Conservation (phyloP, 2,329 filamentous ascomycete species). For the Purpureocillium lavendulum region DNA sequence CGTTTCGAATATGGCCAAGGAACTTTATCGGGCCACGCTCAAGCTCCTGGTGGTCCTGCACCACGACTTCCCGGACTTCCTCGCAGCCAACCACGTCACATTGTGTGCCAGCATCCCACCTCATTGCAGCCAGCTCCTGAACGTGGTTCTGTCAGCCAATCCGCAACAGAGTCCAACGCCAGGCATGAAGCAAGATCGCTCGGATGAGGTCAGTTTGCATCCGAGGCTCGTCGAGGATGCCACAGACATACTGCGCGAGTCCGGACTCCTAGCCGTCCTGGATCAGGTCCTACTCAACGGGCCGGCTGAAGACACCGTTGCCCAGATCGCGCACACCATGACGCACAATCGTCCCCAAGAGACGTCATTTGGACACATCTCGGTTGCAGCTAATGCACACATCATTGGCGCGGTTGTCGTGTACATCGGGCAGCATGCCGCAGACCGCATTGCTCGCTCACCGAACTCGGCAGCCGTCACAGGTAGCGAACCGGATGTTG, state of each 20-base stretch:
- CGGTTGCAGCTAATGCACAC: constrained; percentile 58
- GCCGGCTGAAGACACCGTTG: constrained; percentile 63
- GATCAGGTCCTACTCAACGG: constrained; percentile 52
- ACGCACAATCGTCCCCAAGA: constrained; percentile 48
- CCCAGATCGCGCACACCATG: constrained; percentile 68
- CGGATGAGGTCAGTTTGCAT: constrained; percentile 64
- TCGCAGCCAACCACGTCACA: constrained; percentile 77
- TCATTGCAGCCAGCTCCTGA: constrained; percentile 80
- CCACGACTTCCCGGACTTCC: constrained; percentile 90
- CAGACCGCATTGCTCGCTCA: constrained; percentile 48
- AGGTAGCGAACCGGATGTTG: constrained; percentile 46
- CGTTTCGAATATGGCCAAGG: constrained; percentile 62
- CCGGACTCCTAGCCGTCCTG: constrained; percentile 49
- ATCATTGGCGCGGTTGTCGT: constrained; percentile 78
- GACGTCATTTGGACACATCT: constrained; percentile 57
- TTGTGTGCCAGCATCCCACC: constrained; percentile 75
- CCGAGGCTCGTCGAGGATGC: constrained; percentile 60
- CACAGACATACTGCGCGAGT: constrained; percentile 41
- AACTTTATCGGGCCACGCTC: constrained; percentile 75
- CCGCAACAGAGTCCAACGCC: constrained; percentile 48
- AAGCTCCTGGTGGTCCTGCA: constrained; percentile 80
- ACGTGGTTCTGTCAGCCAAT: constrained; percentile 77
- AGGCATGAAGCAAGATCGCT: constrained; percentile 66
- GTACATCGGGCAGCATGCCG: constrained; percentile 69
- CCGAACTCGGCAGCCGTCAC: constrained; percentile 45